Evolutionary conservation across 2,329 filamentous ascomycete genomes (phyloP).

Genomic region (Cryphonectria naterciae): DNA sequence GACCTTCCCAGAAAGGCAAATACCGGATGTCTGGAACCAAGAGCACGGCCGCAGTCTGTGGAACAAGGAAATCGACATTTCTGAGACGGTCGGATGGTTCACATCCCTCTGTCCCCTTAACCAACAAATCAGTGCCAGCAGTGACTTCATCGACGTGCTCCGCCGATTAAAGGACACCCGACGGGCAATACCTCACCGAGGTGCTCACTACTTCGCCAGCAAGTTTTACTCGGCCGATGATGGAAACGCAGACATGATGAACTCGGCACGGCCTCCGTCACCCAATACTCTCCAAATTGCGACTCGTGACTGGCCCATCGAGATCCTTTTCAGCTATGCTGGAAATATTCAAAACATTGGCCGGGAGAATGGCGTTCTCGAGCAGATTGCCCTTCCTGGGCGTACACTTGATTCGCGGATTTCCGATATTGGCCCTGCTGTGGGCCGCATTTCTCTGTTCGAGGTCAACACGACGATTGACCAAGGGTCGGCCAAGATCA

Average conservation of each 20-base stretch:
- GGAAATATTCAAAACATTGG: conserved; percentile 55
- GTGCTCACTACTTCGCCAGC: conserved; percentile 36
- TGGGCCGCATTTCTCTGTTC: conserved; percentile 55
- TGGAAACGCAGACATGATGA: conserved; percentile 17
- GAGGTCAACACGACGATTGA: conserved; percentile 55
- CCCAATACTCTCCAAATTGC: conserved; percentile 24
- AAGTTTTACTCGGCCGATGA: conserved; percentile 44
- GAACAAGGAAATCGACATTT: conserved; percentile 53
- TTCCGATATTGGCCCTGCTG: conserved; percentile 49
- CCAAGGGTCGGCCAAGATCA: conserved; percentile 49
- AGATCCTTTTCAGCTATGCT: conserved; percentile 62
- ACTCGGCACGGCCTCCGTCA: conserved; percentile 12
- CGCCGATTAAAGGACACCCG: conserved; percentile 59
- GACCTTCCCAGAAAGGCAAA: conserved; percentile 55
- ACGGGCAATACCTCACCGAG: conserved; percentile 39
- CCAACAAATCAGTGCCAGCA: conserved; percentile 46
- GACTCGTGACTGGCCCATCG: conserved; percentile 52
- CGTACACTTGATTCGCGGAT: conserved; percentile 43
- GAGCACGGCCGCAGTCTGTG: conserved; percentile 53
- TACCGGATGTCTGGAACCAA: conserved; percentile 59
- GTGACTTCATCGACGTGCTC: conserved; percentile 56
- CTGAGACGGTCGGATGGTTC: conserved; percentile 64
- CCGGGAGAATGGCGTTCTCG: conserved; percentile 52
- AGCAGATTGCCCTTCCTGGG: conserved; percentile 49
- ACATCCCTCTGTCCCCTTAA: conserved; percentile 59